Base-by-base conservation (phyloP, 768 basidiomycete species). In the Kwoniella sp. region DNA sequence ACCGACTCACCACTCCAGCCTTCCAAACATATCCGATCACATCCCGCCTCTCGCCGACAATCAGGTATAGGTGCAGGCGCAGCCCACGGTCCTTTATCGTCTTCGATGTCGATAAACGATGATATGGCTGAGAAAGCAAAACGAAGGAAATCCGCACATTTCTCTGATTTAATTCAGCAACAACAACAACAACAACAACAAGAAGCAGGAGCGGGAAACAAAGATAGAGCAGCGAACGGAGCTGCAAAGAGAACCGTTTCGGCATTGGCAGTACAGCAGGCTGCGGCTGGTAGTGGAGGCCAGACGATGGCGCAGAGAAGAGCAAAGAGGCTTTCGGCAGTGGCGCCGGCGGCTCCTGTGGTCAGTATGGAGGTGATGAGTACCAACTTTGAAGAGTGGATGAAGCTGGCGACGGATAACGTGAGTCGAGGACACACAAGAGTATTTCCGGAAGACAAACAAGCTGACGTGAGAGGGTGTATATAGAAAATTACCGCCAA, bases 401-500 rank as follows among this genome's bases (percentile, higher is more conserved):
- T 99, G 95, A 98, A 98, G 83, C 88, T 98, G 88, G 93, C 94
- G 1, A 98, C 95, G 1, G 95, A 98, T 77, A 98, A 98, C 80
- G 96, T 97, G 77, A 71, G 87, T 83, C 3, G 12, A 37, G 55
- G 6, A 51, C 19, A 29, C 2, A 2, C 17, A 27, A 22, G 44
- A n/a, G n/a, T n/a, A n/a, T n/a, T n/a, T n/a, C n/a, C n/a, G n/a
- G n/a, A 33, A 33, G 25, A 48, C 26, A 9, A 33, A 21, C 75
- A n/a, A n/a, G n/a, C n/a, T n/a, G n/a, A n/a, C n/a, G n/a, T n/a
- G n/a, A n/a, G n/a, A n/a, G n/a, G n/a, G n/a, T n/a, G n/a, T n/a
- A n/a, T n/a, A n/a, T n/a, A 98, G 96, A 99, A 98, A 97, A 98
- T 99, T 82, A 99, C 93, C 63, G 89, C 91, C 6, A 87, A 87